These are phyloP conservation scores for Mucuna pruriens DNA, from an alignment of 306 rosid genomes.

Conservation along the genomic window DNA sequence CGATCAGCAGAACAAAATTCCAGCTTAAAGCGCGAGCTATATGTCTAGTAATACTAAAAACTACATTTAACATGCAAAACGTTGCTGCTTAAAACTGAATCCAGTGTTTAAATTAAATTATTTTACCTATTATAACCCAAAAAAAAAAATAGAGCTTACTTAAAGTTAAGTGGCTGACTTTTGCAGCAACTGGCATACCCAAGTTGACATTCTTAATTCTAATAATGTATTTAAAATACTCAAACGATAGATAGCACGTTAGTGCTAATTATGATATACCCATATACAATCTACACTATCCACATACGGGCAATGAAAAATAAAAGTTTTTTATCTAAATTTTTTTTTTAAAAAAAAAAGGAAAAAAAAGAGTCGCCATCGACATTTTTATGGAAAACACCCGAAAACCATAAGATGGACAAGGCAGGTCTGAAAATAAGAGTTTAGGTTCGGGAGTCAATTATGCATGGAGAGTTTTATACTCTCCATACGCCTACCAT, in stretches of 20 bases:
- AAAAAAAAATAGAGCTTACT: background rate
- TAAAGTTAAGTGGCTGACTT: slow-evolving; percentile 35
- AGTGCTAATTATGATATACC: background rate
- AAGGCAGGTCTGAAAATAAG: no score
- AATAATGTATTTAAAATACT: background rate
- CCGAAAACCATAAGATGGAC: no score
- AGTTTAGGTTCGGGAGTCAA: no score
- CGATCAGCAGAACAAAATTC: slow-evolving; percentile 22
- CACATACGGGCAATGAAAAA: no score
- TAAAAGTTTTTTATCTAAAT: no score
- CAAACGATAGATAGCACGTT: slow-evolving; percentile 9
- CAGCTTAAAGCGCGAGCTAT: slow-evolving; percentile 3
- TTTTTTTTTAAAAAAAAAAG: no score
- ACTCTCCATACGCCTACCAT: no score
- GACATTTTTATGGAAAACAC: no score
- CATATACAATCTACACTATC: background rate
- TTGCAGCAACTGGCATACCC: slow-evolving; percentile 29
- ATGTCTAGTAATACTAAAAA: slow-evolving; percentile 13
- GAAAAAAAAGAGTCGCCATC: no score
- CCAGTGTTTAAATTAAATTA: background rate
- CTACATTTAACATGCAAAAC: slow-evolving; percentile 21
- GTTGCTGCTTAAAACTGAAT: background rate
- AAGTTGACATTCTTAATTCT: slow-evolving; percentile 34
- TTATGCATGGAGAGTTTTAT: no score
- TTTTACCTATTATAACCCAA: background rate